These are phyloP conservation scores for Hypoxylon fuscum DNA, from an alignment of 495 filamentous ascomycete genomes.

Conservation along the genomic window DNA sequence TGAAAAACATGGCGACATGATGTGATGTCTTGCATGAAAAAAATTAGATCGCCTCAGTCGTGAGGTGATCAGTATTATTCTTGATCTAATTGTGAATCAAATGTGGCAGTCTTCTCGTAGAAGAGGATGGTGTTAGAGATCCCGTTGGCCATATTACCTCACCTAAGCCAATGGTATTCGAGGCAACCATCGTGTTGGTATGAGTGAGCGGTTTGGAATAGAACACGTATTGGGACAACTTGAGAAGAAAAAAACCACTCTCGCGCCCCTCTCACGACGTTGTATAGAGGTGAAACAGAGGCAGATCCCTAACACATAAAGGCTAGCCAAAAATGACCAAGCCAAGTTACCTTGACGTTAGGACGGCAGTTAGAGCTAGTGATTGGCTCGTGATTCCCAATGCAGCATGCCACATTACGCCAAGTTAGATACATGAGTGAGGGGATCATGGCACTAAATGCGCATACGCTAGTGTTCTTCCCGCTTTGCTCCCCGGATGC, in stretches of 20 bases:
- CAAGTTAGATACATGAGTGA: neutral
- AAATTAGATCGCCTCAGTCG: too few species aligned
- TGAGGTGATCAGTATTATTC: too few species aligned
- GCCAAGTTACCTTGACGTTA: neutral
- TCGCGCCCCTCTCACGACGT: neutral
- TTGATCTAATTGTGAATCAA: too few species aligned
- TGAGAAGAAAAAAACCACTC: neutral
- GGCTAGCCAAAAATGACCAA: neutral
- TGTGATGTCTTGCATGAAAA: too few species aligned
- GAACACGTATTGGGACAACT: neutral
- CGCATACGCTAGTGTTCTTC: neutral
- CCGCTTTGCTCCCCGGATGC: too few species aligned
- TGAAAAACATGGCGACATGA: too few species aligned
- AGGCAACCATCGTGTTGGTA: neutral
- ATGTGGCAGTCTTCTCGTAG: too few species aligned
- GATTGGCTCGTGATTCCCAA: neutral
- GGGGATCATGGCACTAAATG: neutral
- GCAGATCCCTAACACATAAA: neutral
- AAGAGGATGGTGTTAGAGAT: too few species aligned
- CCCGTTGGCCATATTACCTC: neutral
- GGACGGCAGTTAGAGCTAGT: neutral
- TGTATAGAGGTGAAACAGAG: neutral
- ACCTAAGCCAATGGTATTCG: neutral
- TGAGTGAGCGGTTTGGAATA: neutral
- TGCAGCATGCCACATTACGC: neutral